These are phyloP conservation scores for Penicillium sp. DNA, from an alignment of 2,329 filamentous ascomycete genomes.

Conservation along the genomic window DNA sequence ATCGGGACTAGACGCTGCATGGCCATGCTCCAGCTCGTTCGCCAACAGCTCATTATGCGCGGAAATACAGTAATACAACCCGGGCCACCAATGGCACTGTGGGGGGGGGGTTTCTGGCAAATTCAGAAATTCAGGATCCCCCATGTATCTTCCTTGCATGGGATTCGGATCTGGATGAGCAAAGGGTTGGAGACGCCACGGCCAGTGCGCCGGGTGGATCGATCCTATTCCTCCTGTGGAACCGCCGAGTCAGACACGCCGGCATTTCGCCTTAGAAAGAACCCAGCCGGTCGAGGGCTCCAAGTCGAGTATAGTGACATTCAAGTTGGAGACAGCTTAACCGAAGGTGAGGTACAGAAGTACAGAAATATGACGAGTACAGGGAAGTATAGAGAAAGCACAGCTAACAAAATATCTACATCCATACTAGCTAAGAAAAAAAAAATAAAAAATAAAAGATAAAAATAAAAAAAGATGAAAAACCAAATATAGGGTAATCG, in stretches of 20 bases:
- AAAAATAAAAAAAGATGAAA: neutral
- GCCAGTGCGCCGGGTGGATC: conserved; percentile 22
- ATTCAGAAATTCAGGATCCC: conserved; percentile 18
- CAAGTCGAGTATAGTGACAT: neutral
- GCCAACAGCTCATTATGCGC: conserved; percentile 14
- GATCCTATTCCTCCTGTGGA: conserved; percentile 25
- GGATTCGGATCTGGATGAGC: conserved; percentile 26
- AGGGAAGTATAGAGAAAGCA: no score
- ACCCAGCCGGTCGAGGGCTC: neutral
- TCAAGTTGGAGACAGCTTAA: no score
- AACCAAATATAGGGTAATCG: neutral
- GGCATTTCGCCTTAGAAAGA: neutral
- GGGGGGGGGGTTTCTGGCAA: conserved; percentile 11
- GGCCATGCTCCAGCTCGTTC: conserved; percentile 26
- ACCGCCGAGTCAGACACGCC: conserved; percentile 25
- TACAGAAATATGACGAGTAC: no score
- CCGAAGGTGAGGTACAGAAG: no score
- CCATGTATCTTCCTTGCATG: conserved; percentile 32
- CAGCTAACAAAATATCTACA: no score
- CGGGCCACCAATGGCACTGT: conserved; percentile 12
- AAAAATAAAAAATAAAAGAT: neutral
- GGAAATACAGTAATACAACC: conserved; percentile 21
- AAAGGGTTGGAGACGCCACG: conserved; percentile 21
- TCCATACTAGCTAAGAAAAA: no score
- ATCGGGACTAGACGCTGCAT: conserved; percentile 26